Evolutionary conservation across 345 rosid genomes (phyloP), one percentile per base, ranked within the genome.

Genomic region (Hibiscus syriacus): DNA sequence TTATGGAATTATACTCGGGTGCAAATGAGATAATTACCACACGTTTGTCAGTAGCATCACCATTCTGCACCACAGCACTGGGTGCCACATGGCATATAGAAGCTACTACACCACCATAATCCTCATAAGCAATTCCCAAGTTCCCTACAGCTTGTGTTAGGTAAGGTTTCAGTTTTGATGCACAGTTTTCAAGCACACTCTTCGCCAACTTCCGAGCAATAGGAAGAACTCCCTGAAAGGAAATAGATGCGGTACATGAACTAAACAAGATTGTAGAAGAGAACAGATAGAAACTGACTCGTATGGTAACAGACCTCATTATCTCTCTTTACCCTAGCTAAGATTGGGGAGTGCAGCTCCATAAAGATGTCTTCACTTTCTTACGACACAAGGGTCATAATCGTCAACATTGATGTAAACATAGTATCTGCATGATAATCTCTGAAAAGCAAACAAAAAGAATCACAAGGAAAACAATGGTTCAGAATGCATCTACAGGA

Each of bases 361-460:
- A 68, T 70, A 29, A 90, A 80, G 55, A 88, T 82, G 30, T 88
- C 94, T 81, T 92, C 98, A 73, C 96, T 86, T 84, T 92, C 96
- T 78, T 92, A 90, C 48, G 90, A 70, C 7, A 34, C 38, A 34
- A 34, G 38, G 38, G 38, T 34, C 38, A 34, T 34, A 3, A 34
- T 34, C 5, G 38, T 34, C 38, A 34, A 6, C 38, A 34, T 34
- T 34, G 38, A 34, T 34, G 38, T 34, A 34, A 34, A 34, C 5
- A n/a, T n/a, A n/a, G n/a, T n/a, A n/a, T n/a, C n/a, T n/a, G n/a
- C n/a, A n/a, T n/a, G n/a, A n/a, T n/a, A n/a, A n/a, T n/a, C n/a
- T n/a, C n/a, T n/a, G n/a, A n/a, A n/a, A n/a, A n/a, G n/a, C n/a
- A n/a, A n/a, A n/a, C n/a, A n/a, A n/a, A n/a, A n/a, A n/a, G n/a